Base-by-base conservation (phyloP, 148 eudicot genomes). In the Selenicereus undatus region DNA sequence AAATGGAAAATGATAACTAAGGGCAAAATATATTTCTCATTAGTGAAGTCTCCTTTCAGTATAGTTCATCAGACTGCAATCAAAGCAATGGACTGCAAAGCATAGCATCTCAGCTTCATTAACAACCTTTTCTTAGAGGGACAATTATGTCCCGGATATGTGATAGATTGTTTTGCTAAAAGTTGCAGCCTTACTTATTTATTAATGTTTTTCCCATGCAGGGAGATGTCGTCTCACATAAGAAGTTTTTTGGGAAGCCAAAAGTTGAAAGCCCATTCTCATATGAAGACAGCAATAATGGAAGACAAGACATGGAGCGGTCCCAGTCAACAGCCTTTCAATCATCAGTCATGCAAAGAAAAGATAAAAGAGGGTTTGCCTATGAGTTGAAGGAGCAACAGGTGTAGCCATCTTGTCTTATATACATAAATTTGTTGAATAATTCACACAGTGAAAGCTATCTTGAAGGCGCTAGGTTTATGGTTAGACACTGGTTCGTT, bases 351-450 rank as follows among this genome's bases (percentile, higher is more conserved):
- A 76, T 74, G 68, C 89, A 86, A 87, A 90, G 73, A 76, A 91
- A 89, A 85, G 92, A 85, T 79, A 79, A 80, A 74, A 88, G 89
- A 78, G 95, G 90, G 56, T 72, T 86, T 85, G 79, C 82, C 48
- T 69, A 73, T 74, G 94, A 88, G 75, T 77, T 82, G 77, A 90
- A 89, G 84, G 95, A 91, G 71, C 92, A 90, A 84, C 93, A 91
- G 97, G 97, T 93, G 87, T 29, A 11, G 27, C 18, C 26, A 32
- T 68, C 8, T n/a, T 50, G 4, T 24, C 18, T 32, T 43, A 43
- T 29, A 42, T 76, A 70, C n/a, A 58, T 3, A 42, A 60, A 11
- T 32, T 10, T 42, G 50, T 17, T 69, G 6, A 71, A 35, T 79
- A 21, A 18, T 66, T n/a, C 12, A 18, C 58, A 24, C 16, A 8